phyloP scores from a whole-genome alignment of 2,329 filamentous ascomycete species.

The Monilinia fructicola region DNA sequence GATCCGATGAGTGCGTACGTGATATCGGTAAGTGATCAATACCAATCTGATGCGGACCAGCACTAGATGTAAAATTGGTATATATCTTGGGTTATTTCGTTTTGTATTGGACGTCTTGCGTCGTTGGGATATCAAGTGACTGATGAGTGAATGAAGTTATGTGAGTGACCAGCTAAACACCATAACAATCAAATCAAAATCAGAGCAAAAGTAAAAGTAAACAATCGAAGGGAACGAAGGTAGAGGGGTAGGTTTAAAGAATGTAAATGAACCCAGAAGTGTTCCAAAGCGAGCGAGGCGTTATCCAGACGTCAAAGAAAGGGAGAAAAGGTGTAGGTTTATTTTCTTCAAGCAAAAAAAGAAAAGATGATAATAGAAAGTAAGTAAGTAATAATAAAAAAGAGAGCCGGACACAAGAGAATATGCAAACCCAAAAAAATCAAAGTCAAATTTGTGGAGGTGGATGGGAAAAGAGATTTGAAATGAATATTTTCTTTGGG shows the following conservation, averaged over 20 bases:
- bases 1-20: background rate
- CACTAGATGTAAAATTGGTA: slow-evolving; percentile 8
- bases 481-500: background rate
- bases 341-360: no score
- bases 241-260: slow-evolving; percentile 11
- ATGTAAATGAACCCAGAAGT: slow-evolving; percentile 20
- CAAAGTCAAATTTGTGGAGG: slow-evolving; percentile 11
- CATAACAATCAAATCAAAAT: background rate
- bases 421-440: no score
- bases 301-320: slow-evolving; percentile 16
- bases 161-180: slow-evolving; percentile 26
- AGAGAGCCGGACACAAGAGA: no score
- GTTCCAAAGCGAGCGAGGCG: background rate
- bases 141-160: slow-evolving; percentile 12
- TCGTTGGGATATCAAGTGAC: slow-evolving; percentile 6
- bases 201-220: background rate
- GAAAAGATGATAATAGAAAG: no score
- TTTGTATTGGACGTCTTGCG: slow-evolving; percentile 18
- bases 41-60: slow-evolving; percentile 1
- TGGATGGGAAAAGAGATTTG: slow-evolving; percentile 6
- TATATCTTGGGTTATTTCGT: background rate
- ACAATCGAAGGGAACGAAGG: background rate
- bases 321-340: background rate
- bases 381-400: no score
- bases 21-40: background rate